These are phyloP conservation scores for Lolium multiflorum DNA, from an alignment of 176 grass and related monocot species.

Conservation along the genomic window DNA sequence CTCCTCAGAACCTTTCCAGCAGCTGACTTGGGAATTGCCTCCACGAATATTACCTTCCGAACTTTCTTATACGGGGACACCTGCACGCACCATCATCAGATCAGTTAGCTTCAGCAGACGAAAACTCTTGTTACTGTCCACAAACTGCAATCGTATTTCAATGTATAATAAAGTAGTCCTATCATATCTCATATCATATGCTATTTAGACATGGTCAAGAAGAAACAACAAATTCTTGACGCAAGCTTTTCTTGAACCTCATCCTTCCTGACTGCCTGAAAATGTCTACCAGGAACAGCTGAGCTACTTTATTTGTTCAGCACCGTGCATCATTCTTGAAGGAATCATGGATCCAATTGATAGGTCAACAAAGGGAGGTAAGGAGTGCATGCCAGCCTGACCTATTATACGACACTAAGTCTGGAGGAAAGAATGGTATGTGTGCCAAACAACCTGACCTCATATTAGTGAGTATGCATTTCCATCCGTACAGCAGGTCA, in stretches of 20 bases:
- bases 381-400: conserved; percentile 39
- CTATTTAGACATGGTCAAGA: conserved; percentile 31
- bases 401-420: background rate
- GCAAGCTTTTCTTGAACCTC: background rate
- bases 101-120: conserved; percentile 3
- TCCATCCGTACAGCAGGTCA: conserved; percentile 16
- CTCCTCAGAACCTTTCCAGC: conserved; percentile 83
- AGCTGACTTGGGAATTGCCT: conserved; percentile 80
- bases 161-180: background rate
- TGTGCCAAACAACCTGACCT: conserved; percentile 40
- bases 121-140: background rate
- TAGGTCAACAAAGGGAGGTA: conserved; percentile 44
- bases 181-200: background rate
- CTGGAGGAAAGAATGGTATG: background rate
- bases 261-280: background rate
- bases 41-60: conserved; percentile 85
- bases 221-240: conserved; percentile 30
- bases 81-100: conserved; percentile 40
- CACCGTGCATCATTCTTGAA: conserved; percentile 24
- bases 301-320: background rate
- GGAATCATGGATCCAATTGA: background rate
- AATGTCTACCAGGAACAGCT: conserved; percentile 28
- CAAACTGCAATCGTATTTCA: background rate
- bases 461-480: conserved; percentile 30
- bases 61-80: conserved; percentile 92